Conservation (phyloP, 1,284 basidiomycete genomes). For the Porodaedalea pini region DNA sequence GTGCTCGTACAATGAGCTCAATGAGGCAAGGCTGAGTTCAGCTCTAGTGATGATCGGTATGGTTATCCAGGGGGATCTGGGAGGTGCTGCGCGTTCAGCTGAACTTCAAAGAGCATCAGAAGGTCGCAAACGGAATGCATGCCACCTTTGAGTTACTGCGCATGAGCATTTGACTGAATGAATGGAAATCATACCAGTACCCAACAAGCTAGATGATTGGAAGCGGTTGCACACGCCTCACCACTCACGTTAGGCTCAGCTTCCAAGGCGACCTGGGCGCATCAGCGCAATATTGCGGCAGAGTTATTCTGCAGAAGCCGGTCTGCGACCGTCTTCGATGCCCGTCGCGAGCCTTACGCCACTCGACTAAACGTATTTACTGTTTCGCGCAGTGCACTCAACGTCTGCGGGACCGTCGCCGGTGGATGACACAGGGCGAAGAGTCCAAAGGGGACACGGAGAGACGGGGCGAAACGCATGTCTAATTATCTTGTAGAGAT, state of each 20-base stretch:
- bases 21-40: no score
- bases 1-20: no score
- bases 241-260: not conserved
- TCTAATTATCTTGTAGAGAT: not conserved
- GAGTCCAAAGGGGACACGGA: not conserved
- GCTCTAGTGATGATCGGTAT: no score
- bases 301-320: not conserved
- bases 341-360: not conserved
- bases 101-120: no score
- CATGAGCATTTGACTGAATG: no score
- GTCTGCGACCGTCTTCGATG: not conserved
- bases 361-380: not conserved
- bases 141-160: no score
- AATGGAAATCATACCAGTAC: no score
- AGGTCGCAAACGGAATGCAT: no score
- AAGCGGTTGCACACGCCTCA: not conserved
- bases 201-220: not conserved
- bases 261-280: not conserved
- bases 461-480: not conserved
- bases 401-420: no score
- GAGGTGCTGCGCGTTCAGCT: no score
- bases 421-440: not conserved
- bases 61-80: no score
- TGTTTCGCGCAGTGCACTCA: not conserved
- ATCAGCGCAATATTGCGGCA: conserved; percentile 1